phyloP scores from a whole-genome alignment of 2,329 filamentous ascomycete species.

The Penicillium verrucosum region DNA sequence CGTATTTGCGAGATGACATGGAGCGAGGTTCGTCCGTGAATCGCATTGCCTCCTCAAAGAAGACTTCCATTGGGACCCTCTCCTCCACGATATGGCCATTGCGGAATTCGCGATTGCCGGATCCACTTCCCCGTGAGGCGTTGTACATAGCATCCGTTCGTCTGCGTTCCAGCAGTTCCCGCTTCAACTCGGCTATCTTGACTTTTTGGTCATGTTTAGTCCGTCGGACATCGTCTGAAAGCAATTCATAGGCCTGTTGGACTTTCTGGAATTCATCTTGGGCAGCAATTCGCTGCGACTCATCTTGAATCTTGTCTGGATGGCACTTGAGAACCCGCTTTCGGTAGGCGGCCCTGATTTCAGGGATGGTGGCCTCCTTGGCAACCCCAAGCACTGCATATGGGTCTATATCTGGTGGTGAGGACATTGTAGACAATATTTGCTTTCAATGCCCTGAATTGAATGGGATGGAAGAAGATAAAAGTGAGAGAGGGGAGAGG shows the following conservation, averaged over 20 bases:
- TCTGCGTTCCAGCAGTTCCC: constrained; percentile 51
- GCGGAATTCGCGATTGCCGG: constrained; percentile 37
- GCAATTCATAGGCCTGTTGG: constrained; percentile 86
- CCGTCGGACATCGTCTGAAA: constrained; percentile 72
- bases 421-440: constrained; percentile 23
- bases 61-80: constrained; percentile 36
- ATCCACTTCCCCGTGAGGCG: constrained; percentile 21
- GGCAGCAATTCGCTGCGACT: constrained; percentile 70
- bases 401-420: constrained; percentile 59
- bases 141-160: constrained; percentile 21
- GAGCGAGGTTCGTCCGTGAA: constrained; percentile 39
- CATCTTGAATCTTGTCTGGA: constrained; percentile 84
- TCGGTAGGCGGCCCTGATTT: constrained; percentile 76
- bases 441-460: constrained; percentile 16
- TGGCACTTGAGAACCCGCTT: constrained; percentile 87
- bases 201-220: constrained; percentile 74
- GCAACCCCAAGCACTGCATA: constrained; percentile 73
- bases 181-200: constrained; percentile 63
- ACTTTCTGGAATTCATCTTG: constrained; percentile 88
- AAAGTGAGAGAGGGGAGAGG: constrained; percentile 1
- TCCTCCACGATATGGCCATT: constrained; percentile 46
- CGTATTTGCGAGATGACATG: constrained; percentile 40
- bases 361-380: constrained; percentile 64
- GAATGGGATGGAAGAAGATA: constrained; percentile 5
- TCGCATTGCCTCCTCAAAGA: constrained; percentile 39